Evolutionary conservation across 345 rosid genomes (phyloP), one percentile per base, ranked within the genome.

Genomic region (Lepidium aucheri): DNA sequence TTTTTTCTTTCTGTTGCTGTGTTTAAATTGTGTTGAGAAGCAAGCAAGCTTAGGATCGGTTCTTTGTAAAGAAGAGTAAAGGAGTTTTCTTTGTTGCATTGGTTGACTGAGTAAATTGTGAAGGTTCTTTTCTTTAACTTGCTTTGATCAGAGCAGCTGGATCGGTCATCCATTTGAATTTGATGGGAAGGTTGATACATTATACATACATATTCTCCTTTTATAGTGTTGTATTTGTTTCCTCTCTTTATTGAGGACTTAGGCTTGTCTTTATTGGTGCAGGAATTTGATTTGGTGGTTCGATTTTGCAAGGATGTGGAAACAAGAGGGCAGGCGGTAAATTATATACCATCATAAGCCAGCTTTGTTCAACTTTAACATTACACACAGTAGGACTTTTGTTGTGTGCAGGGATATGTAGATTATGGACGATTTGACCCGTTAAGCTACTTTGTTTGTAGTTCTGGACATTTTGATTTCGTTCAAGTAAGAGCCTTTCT

Each of bases 231-330:
- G 7, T 45, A 17, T 28, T 53, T 0, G 13, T 12, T 57, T 3
- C 30, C 30, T 3, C 30, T 26, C 30, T 26, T 28, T 28, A 28
- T 5, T 53, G 33, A 63, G 36, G 35, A 22, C n/a, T 60, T 13
- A 7, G 41, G 26, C 51, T 73, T 62, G 13, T 26, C 26, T 73
- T 63, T 38, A 3, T 65, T 63, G 63, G 28, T 74, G 65, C 78
- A 90, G 97, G 95, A 82, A 4, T 45, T 69, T 8, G 99, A 94
- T 68, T 60, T 86, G 63, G 97, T 73, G 30, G 78, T 94, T 80
- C 80, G 89, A 28, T 90, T 94, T 73, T 94, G 97, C 88, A 94
- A 86, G 76, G 97, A 88, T 72, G 95, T 90, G 24, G 91, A 94
- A 83, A 75, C 78, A 40, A 80, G 99, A 84, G 85, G 97, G 32